Base-by-base conservation (phyloP, 306 rosid genomes). In the Ammopiptanthus mongolicus region DNA sequence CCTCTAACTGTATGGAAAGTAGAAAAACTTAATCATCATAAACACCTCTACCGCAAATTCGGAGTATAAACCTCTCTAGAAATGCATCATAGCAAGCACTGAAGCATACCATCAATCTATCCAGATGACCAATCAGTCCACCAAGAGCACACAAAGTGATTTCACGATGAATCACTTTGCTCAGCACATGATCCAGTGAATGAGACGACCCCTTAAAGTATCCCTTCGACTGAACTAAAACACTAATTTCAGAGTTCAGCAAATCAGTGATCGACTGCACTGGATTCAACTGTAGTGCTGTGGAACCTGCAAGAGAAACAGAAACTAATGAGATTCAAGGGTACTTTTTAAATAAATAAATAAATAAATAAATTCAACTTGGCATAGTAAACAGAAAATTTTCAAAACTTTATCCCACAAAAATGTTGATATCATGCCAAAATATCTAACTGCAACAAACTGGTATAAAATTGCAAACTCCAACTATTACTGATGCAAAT, bases 51-150 rank as follows among this genome's bases (percentile, higher is more conserved):
- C 51, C 29, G 41, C 55, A 70, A 19, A 37, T 56, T 29, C 61
- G 13, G 2, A 19, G 48, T 18, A 46, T 71, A 52, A 81, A 34
- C 31, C 14, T 56, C 6, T 21, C 71, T 55, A 28, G 22, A 53
- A 62, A 64, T 63, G 58, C 19, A 66, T 72, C 59, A 51, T 60
- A 52, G 65, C 61, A 75, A 80, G 70, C 10, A 63, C 21, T 41
- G 19, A 79, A 62, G 50, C 78, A 80, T 87, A 95, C 98, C 98
- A 90, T 91, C 88, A 91, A 70, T 76, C 97, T 88, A 62, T 90
- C 85, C 15, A 95, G 90, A 83, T 91, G 97, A 88, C 78, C 77
- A 75, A 88, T 86, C 82, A 95, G 85, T 71, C 89, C 95, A 44
- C 92, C 92, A 58, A 95, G 93, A 39, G 96, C 96, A 80, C 90